phyloP scores from a whole-genome alignment of 2,329 filamentous ascomycete genomes.

The Rugonectria rugulosa region DNA sequence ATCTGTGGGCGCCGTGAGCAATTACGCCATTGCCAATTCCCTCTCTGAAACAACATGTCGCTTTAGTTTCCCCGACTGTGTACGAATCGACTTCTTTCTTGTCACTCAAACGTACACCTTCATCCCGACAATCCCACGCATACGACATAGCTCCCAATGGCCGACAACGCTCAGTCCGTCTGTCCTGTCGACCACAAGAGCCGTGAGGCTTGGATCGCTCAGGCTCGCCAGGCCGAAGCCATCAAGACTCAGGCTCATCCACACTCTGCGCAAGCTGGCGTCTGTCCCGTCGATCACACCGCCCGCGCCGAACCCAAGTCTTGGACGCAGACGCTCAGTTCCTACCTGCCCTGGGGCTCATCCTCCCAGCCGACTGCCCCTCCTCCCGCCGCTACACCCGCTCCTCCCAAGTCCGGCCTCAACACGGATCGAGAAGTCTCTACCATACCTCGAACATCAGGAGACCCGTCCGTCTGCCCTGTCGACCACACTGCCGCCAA shows the following conservation, averaged over 20 bases:
- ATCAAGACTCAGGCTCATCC: constrained; percentile 40
- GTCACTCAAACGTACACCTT: too few relatives aligned
- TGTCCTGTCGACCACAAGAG: constrained; percentile 94
- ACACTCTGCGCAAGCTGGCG: constrained; percentile 26
- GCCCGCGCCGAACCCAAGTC: constrained; percentile 42
- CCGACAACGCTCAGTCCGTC: constrained; percentile 44
- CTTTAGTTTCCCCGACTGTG: not conserved
- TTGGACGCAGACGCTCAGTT: constrained; percentile 53
- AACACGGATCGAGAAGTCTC: constrained; percentile 77
- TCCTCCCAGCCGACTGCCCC: constrained; percentile 35
- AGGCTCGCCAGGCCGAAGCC: constrained; percentile 63
- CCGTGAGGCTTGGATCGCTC: constrained; percentile 84
- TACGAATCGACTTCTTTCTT: not conserved
- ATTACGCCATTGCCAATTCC: constrained; percentile 30
- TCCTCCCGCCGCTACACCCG: constrained; percentile 13
- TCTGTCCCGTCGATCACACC: constrained; percentile 46
- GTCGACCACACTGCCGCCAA: constrained; percentile 46
- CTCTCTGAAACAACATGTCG: not conserved
- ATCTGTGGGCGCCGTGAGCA: constrained; percentile 12
- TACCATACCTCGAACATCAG: constrained; percentile 73
- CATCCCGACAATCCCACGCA: too few relatives aligned
- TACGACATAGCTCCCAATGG: constrained; percentile 36
- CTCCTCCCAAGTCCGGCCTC: constrained; percentile 50
- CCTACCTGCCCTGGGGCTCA: constrained; percentile 52
- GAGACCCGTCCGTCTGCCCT: constrained; percentile 47